A percentile compares a stretch with the other conserved stretches of the same genome.
phyloP scores from a whole-genome alignment of 352 stramenopile species.

The Elongisporangium prolatum region DNA sequence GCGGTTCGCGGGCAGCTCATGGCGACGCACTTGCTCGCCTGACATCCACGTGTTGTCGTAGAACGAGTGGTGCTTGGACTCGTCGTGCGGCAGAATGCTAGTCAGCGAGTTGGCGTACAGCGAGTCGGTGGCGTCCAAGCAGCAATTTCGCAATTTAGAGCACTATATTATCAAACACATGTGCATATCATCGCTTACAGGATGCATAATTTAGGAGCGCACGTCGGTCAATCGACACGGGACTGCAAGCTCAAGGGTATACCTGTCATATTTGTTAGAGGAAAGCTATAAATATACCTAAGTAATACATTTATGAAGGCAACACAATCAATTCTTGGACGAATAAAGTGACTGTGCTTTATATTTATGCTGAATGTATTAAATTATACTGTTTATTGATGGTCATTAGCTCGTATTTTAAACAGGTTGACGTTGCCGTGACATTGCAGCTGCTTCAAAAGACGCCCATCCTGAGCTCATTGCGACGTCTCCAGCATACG shows the following conservation, averaged over 20 bases:
- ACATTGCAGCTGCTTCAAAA: conserved; percentile 1
- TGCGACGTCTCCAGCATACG: neutral
- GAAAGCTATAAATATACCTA: neutral
- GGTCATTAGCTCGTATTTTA: neutral
- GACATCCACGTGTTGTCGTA: conserved; percentile 34
- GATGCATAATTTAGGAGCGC: neutral
- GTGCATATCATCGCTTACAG: too few species aligned
- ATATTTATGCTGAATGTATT: neutral
- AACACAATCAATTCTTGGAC: too few species aligned
- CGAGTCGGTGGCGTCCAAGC: neutral
- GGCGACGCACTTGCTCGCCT: conserved; percentile 22
- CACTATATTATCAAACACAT: too few species aligned
- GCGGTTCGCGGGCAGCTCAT: conserved; percentile 29
- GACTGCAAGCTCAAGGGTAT: neutral
- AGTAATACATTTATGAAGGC: neutral
- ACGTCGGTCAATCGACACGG: neutral
- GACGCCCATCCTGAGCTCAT: conserved; percentile 1
- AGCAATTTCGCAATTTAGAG: too few species aligned
- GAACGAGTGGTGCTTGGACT: conserved; percentile 17
- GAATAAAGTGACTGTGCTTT: neutral
- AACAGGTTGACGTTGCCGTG: neutral
- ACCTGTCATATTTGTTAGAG: neutral
- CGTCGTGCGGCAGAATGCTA: neutral
- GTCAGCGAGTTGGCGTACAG: neutral
- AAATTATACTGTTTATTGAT: neutral